A percentile compares a stretch with the other conserved stretches of the same genome.
Conservation (phyloP, 768 basidiomycete genomes). For the Hericium rajendrae region DNA sequence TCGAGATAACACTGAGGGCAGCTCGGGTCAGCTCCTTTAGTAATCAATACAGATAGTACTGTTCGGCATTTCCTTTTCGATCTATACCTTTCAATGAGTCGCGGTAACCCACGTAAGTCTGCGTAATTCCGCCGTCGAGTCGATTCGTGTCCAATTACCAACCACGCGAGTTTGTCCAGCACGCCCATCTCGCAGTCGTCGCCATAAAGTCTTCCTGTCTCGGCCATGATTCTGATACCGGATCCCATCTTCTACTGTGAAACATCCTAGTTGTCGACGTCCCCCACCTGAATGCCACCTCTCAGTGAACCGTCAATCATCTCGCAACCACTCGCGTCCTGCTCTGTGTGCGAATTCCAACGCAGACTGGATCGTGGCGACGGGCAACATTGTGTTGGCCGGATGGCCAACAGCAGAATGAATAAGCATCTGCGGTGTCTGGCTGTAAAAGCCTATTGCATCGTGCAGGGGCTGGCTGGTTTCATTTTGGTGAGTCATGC, state of each 20-base stretch:
- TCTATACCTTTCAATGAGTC: not conserved
- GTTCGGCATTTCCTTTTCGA: not conserved
- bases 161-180: not conserved
- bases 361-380: not conserved
- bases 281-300: slow-evolving; percentile 2
- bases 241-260: not conserved
- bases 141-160: not conserved
- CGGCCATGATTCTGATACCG: not conserved
- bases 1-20: no score
- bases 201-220: not conserved
- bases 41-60: not conserved
- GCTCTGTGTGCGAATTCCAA: not conserved
- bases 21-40: not conserved
- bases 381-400: not conserved
- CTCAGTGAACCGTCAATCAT: not conserved
- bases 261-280: not conserved
- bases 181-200: not conserved
- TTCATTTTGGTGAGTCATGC: not conserved
- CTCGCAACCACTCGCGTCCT: not conserved
- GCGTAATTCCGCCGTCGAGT: not conserved
- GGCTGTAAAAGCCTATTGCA: not conserved
- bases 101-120: not conserved
- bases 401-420: not conserved
- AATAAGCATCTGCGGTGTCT: no score
- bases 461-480: not conserved